Evolutionary conservation across 768 basidiomycete genomes (phyloP).

Genomic region (Fomitopsis serialis): DNA sequence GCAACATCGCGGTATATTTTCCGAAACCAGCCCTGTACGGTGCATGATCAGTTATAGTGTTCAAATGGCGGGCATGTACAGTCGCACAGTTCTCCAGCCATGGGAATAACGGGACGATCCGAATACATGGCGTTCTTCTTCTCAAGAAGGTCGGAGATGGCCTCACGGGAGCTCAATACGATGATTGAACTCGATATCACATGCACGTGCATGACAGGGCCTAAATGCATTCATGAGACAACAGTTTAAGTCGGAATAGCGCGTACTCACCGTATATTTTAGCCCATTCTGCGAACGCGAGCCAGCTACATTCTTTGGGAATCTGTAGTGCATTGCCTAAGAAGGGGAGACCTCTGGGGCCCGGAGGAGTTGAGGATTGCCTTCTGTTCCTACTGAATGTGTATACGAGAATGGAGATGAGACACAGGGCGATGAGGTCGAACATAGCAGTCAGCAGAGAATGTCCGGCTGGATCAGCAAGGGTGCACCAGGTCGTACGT

Average conservation of each 20-base stretch:
- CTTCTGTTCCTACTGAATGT: background rate
- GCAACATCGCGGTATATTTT: background rate
- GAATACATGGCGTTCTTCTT: constrained; percentile 25
- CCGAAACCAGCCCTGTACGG: constrained; percentile 5
- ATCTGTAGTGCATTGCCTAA: constrained; percentile 19
- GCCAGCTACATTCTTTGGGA: background rate
- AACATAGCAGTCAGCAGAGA: too few species aligned
- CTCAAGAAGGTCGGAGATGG: constrained; percentile 26
- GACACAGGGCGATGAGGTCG: background rate
- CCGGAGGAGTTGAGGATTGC: constrained; percentile 15
- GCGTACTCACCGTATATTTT: constrained; percentile 1
- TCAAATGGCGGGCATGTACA: background rate
- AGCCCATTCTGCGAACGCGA: constrained; percentile 1
- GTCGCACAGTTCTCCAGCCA: constrained; percentile 16
- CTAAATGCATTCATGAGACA: too few species aligned
- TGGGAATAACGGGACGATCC: constrained; percentile 15
- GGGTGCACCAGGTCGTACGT: too few species aligned
- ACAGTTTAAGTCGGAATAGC: too few species aligned
- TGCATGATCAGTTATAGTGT: background rate
- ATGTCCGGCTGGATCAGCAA: too few species aligned
- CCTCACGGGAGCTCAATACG: constrained; percentile 23
- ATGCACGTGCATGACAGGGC: constrained; percentile 15
- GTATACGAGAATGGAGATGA: background rate
- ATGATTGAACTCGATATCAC: constrained; percentile 16
- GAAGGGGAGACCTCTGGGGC: constrained; percentile 19